Evolutionary conservation across 352 stramenopile genomes (phyloP).

Genomic region (Pilasporangium apinafurcum): DNA sequence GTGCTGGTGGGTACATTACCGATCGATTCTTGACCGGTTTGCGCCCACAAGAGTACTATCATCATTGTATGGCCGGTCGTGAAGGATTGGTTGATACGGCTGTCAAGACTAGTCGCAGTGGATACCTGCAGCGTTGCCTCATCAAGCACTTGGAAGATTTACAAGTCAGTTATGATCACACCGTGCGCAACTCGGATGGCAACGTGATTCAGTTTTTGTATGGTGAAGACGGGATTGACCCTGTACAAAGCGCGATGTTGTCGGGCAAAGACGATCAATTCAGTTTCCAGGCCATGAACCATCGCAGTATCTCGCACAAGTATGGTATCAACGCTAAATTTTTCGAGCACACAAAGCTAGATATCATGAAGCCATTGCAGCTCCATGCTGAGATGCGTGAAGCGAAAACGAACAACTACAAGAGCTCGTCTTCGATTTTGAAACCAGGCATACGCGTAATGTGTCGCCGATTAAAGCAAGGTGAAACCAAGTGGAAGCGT

Average conservation of each 20-base stretch:
- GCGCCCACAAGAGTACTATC: constrained; percentile 99
- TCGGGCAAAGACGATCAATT: constrained; percentile 91
- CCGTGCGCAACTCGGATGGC: constrained; percentile 96
- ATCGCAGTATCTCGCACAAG: constrained; percentile 92
- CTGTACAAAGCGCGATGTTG: constrained; percentile 93
- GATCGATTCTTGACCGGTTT: constrained; percentile 99
- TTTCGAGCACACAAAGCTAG: constrained; percentile 86
- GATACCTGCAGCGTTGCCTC: constrained; percentile 99
- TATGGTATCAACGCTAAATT: constrained; percentile 88
- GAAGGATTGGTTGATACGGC: constrained; percentile 98
- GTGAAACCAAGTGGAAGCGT: constrained; percentile 84
- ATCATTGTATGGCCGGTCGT: constrained; percentile 99
- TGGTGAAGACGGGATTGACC: constrained; percentile 98
- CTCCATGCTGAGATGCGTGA: constrained; percentile 64
- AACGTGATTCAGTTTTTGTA: constrained; percentile 99
- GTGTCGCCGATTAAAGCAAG: constrained; percentile 64
- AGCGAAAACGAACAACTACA: constrained; percentile 41
- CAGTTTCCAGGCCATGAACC: constrained; percentile 95
- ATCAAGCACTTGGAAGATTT: constrained; percentile 99
- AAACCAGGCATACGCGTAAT: constrained; percentile 51
- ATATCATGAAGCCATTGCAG: constrained; percentile 83
- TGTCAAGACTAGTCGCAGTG: constrained; percentile 99
- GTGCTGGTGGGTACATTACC: constrained; percentile 98
- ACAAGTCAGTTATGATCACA: constrained; percentile 98
- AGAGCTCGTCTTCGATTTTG: constrained; percentile 26